These are phyloP conservation scores for Wickerhamiella slavikovae DNA, from an alignment of 805 yeast genomes.

Conservation along the genomic window DNA sequence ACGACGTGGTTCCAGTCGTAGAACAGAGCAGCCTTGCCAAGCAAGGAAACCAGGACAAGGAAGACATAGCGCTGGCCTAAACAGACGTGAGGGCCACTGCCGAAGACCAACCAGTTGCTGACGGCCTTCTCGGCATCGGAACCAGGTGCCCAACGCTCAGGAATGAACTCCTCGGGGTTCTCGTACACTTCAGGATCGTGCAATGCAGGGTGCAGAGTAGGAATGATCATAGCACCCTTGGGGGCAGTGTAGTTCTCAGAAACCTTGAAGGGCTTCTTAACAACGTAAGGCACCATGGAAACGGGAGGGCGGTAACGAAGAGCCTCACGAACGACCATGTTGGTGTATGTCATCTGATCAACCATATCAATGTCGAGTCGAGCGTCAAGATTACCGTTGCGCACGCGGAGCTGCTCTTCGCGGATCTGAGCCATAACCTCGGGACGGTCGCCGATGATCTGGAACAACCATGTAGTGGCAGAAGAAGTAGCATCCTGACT, in stretches of 20 bases:
- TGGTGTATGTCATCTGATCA: constrained; percentile 72
- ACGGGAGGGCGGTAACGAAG: constrained; percentile 95
- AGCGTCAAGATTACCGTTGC: constrained; percentile 50
- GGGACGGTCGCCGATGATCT: constrained; percentile 86
- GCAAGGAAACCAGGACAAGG: constrained; percentile 70
- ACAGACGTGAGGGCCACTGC: constrained; percentile 93
- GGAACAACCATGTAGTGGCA: constrained; percentile 95
- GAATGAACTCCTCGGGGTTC: constrained; percentile 81
- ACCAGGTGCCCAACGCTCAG: constrained; percentile 81
- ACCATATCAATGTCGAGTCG: constrained; percentile 53
- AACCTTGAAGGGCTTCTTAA: constrained; percentile 68
- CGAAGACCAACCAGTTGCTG: constrained; percentile 91
- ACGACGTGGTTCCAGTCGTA: constrained; percentile 66
- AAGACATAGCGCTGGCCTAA: constrained; percentile 86
- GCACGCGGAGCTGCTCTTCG: constrained; percentile 72
- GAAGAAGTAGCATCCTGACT: constrained; percentile 97
- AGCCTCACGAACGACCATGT: constrained; percentile 78
- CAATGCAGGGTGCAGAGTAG: constrained; percentile 84
- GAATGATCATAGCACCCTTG: constrained; percentile 92
- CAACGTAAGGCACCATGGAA: constrained; percentile 92
- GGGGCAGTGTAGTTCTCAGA: constrained; percentile 76
- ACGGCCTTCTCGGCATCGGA: constrained; percentile 54
- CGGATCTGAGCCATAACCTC: constrained; percentile 72
- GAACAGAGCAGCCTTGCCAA: constrained; percentile 75
- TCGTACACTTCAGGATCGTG: constrained; percentile 96